Conservation (phyloP, 208 protist genomes). For the Crithidia brevicula region DNA sequence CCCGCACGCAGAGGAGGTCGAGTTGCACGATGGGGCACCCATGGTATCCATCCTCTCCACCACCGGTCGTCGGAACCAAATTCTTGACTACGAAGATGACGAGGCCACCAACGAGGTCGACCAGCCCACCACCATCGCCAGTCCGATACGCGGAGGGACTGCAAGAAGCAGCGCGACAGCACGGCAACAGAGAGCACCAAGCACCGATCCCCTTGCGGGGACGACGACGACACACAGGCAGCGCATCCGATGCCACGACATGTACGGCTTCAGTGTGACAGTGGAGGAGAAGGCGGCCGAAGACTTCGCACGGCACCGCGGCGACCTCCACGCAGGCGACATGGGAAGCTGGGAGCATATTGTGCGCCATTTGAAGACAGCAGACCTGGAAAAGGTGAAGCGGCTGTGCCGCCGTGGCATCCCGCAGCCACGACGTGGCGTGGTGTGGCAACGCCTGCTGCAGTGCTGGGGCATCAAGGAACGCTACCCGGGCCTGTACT, state of each 20-base stretch:
- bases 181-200: too few relatives aligned
- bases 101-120: not conserved
- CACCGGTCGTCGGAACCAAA: constrained; percentile 35
- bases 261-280: constrained; percentile 78
- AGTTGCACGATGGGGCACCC: constrained; percentile 25
- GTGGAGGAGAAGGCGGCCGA: constrained; percentile 73
- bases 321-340: constrained; percentile 12
- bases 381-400: constrained; percentile 41
- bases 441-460: constrained; percentile 78
- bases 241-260: constrained; percentile 42
- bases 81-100: not conserved
- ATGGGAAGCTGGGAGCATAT: constrained; percentile 39
- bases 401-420: constrained; percentile 75
- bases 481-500: constrained; percentile 32
- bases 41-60: constrained; percentile 37
- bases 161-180: not conserved
- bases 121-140: constrained; percentile 16
- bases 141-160: not conserved
- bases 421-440: constrained; percentile 51
- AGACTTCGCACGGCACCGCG: constrained; percentile 24
- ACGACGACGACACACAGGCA: too few relatives aligned
- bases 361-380: constrained; percentile 39
- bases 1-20: constrained; percentile 52
- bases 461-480: constrained; percentile 33
- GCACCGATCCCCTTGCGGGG: too few relatives aligned